These are phyloP conservation scores for Lentithecium fluviatile DNA, from an alignment of 495 filamentous ascomycete species.

Conservation along the genomic window DNA sequence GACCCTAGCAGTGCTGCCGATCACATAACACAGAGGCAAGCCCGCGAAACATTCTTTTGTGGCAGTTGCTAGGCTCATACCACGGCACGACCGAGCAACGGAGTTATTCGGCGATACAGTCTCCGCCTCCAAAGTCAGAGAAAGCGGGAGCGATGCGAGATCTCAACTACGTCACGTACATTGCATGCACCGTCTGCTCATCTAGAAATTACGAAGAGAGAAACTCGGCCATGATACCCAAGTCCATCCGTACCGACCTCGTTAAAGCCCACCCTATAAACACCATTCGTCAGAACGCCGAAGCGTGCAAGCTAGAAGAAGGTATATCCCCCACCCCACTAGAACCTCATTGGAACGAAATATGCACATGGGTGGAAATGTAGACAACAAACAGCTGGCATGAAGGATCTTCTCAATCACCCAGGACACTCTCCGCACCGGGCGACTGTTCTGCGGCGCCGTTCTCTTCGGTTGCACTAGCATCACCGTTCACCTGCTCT, in stretches of 20 bases:
- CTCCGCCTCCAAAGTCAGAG: not conserved
- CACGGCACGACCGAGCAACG: not conserved
- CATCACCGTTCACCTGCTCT: conserved; percentile 15
- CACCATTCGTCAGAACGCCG: no score
- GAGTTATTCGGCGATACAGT: conserved; percentile 1
- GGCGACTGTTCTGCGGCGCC: conserved; percentile 7
- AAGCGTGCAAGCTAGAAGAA: no score
- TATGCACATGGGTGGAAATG: not conserved
- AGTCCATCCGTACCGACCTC: not conserved
- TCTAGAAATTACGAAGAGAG: not conserved
- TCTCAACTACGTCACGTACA: not conserved
- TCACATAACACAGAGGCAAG: no score
- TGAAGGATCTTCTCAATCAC: conserved; percentile 15
- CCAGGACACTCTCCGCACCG: conserved; percentile 30
- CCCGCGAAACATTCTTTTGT: no score
- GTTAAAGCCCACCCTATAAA: no score
- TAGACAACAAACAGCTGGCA: not conserved
- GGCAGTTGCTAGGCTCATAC: no score
- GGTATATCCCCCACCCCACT: not conserved
- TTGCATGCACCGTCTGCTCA: not conserved
- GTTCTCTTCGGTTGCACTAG: conserved; percentile 2
- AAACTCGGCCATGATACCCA: not conserved
- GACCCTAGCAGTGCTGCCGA: no score
- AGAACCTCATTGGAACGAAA: not conserved
- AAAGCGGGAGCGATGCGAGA: not conserved